phyloP scores from a whole-genome alignment of 2,329 filamentous ascomycete genomes.

The Reticulascus tulasneorum region DNA sequence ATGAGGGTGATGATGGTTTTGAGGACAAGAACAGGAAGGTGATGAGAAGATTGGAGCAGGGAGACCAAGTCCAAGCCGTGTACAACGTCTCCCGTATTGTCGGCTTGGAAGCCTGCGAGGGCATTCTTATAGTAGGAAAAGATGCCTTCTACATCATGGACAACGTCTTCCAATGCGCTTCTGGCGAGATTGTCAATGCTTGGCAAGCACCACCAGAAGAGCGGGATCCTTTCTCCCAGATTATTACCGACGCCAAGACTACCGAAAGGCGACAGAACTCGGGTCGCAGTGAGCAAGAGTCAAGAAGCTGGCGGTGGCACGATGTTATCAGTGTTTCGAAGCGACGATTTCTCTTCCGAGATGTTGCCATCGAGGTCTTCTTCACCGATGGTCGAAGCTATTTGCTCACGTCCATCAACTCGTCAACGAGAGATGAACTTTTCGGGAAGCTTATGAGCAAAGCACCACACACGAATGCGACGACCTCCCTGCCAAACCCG shows the following conservation, averaged over 20 bases:
- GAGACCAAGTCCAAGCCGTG: conserved; percentile 87
- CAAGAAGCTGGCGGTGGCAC: conserved; percentile 87
- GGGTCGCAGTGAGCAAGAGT: conserved; percentile 68
- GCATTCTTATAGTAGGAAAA: conserved; percentile 88
- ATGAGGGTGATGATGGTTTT: conserved; percentile 70
- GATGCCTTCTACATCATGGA: conserved; percentile 92
- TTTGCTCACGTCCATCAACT: conserved; percentile 77
- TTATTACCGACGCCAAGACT: conserved; percentile 71
- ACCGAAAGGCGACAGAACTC: conserved; percentile 57
- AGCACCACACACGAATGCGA: conserved; percentile 73
- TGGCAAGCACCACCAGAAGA: conserved; percentile 91
- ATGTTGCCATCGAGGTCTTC: conserved; percentile 95
- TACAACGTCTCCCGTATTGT: conserved; percentile 95
- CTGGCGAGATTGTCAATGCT: conserved; percentile 95
- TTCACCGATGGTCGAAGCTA: conserved; percentile 97
- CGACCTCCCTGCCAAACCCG: conserved; percentile 65
- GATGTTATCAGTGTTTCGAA: conserved; percentile 96
- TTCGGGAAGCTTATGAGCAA: conserved; percentile 72
- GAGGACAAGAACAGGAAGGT: conserved; percentile 99
- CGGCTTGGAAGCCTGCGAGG: conserved; percentile 89
- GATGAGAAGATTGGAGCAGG: conserved; percentile 86
- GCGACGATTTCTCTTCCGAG: conserved; percentile 87
- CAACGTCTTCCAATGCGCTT: conserved; percentile 90
- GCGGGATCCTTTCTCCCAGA: conserved; percentile 89
- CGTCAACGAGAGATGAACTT: conserved; percentile 71